Conservation (phyloP, 1,284 basidiomycete species). For the Mycena citricolor region DNA sequence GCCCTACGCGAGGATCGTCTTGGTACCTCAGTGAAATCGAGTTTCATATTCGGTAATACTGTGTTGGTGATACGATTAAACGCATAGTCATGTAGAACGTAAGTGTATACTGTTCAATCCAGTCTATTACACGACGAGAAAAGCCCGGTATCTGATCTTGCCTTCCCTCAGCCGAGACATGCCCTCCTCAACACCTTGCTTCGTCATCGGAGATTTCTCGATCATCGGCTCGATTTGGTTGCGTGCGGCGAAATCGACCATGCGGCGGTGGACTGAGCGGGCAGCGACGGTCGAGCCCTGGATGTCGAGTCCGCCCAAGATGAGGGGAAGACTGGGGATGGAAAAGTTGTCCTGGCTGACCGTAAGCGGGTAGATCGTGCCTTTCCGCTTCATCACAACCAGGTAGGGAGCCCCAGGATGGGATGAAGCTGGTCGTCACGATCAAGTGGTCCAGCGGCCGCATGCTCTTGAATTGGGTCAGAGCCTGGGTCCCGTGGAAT, state of each 20-base stretch:
- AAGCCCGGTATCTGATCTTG: constrained; percentile 24
- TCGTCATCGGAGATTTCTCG: constrained; percentile 24
- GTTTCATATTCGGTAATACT: too few relatives aligned
- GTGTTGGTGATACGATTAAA: too few relatives aligned
- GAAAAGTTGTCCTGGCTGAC: constrained; percentile 6
- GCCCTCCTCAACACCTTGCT: constrained; percentile 22
- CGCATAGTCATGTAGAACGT: too few relatives aligned
- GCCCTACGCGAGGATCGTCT: constrained; percentile 47
- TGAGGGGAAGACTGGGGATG: constrained; percentile 2
- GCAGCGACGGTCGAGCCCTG: constrained; percentile 2
- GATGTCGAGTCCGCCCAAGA: constrained; percentile 1
- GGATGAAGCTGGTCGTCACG: constrained; percentile 15
- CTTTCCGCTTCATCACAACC: constrained; percentile 11
- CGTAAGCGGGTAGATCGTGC: constrained; percentile 17
- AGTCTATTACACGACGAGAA: too few relatives aligned
- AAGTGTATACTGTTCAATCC: too few relatives aligned
- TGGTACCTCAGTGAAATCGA: constrained; percentile 32
- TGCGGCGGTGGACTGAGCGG: constrained; percentile 1
- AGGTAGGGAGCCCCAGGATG: constrained; percentile 18
- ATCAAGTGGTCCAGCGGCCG: constrained; percentile 16
- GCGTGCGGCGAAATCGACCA: constrained; percentile 14
- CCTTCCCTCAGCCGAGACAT: constrained; percentile 23
- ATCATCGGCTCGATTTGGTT: constrained; percentile 22
- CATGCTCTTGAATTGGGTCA: constrained; percentile 34
- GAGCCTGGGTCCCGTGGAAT: constrained; percentile 40